Conservation (phyloP, 2,329 filamentous ascomycete species). For the Epicoccum nigrum region DNA sequence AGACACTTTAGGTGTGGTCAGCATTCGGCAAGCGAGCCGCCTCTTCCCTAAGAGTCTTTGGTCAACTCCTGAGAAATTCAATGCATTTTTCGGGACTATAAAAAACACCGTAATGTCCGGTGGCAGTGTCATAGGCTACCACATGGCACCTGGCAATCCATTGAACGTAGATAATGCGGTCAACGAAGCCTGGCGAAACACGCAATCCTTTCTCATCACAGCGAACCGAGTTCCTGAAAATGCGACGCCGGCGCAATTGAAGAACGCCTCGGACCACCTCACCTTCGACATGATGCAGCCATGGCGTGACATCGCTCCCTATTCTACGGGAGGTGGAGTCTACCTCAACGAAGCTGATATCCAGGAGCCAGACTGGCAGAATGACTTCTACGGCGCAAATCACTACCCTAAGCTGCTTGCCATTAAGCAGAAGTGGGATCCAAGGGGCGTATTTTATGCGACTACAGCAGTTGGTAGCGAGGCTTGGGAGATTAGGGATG, state of each 20-base stretch:
- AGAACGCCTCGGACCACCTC: conserved; percentile 19
- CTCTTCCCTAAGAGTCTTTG: conserved; percentile 28
- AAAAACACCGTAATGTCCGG: conserved; percentile 20
- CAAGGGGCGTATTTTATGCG: conserved; percentile 35
- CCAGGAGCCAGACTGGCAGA: conserved; percentile 35
- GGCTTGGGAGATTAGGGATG: conserved; percentile 30
- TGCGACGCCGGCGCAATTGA: conserved; percentile 20
- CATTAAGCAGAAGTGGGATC: conserved; percentile 38
- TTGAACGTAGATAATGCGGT: conserved; percentile 33
- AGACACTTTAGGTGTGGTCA: conserved; percentile 17
- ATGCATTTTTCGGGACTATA: conserved; percentile 17
- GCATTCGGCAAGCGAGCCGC: conserved; percentile 21
- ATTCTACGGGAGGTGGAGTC: conserved; percentile 25
- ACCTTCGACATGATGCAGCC: conserved; percentile 26
- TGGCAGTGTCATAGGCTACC: conserved; percentile 31
- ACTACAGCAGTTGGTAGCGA: conserved; percentile 34
- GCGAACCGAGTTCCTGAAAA: conserved; percentile 19
- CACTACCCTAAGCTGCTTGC: conserved; percentile 35
- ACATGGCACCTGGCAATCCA: conserved; percentile 28
- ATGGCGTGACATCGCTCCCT: conserved; percentile 26
- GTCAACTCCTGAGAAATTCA: conserved; percentile 21
- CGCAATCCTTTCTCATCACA: conserved; percentile 29
- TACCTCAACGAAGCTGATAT: conserved; percentile 39
- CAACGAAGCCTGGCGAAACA: conserved; percentile 30
- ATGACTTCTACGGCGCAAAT: conserved; percentile 31